phyloP scores from a whole-genome alignment of 768 basidiomycete species.

The Psilocybe cyanescens region DNA sequence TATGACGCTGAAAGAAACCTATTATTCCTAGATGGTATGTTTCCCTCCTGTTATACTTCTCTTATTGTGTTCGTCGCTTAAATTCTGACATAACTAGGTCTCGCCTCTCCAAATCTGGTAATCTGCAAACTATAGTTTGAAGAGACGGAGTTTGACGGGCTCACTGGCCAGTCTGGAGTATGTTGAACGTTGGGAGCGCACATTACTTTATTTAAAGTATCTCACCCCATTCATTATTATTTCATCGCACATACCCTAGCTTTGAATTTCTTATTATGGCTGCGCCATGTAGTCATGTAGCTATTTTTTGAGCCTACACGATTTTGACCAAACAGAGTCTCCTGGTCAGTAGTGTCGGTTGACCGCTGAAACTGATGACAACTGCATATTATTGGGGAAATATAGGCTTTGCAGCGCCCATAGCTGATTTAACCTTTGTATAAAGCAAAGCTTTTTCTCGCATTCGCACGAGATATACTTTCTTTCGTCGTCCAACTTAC shows the following conservation, averaged over 20 bases:
- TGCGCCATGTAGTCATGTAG: background rate
- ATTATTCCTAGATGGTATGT: constrained; percentile 58
- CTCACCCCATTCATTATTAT: background rate
- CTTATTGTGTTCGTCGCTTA: background rate
- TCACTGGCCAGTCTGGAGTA: background rate
- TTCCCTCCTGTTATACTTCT: background rate
- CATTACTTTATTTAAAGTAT: background rate
- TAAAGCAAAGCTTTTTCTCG: too few species aligned
- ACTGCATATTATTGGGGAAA: too few species aligned
- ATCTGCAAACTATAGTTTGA: constrained; percentile 20
- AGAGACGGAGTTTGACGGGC: background rate
- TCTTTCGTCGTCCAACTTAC: too few species aligned
- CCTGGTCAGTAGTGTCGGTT: too few species aligned
- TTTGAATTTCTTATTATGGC: background rate
- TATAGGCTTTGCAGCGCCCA: too few species aligned
- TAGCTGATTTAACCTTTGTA: too few species aligned
- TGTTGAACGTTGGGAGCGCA: background rate
- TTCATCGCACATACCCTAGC: background rate
- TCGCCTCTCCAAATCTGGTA: constrained; percentile 18
- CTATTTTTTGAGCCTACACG: too few species aligned
- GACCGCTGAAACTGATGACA: too few species aligned
- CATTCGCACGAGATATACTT: too few species aligned
- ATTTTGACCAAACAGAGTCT: too few species aligned
- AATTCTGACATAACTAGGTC: constrained; percentile 1
- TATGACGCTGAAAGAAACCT: constrained; percentile 47